Percentiles rank a stretch among this genome's conserved stretches.
phyloP scores from a whole-genome alignment of 108 stramenopile genomes.

The Fragilaria crotonensis region DNA sequence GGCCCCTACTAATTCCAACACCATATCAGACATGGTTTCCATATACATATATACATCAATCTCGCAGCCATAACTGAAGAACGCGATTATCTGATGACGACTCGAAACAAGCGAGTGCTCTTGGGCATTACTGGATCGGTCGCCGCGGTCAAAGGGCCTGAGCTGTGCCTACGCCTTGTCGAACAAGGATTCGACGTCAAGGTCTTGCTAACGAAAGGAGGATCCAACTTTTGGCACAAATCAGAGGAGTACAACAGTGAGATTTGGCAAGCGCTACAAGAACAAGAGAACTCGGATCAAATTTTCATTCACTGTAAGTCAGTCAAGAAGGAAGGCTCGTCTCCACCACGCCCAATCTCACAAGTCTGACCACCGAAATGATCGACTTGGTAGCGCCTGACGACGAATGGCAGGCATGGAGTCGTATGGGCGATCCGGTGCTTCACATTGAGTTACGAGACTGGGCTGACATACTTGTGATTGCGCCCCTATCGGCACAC shows the following conservation, averaged over 20 bases:
- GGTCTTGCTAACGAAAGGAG: conserved; percentile 62
- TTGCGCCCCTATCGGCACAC: conserved; percentile 84
- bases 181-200: conserved; percentile 32
- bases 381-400: conserved; percentile 37
- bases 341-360: too few relatives aligned
- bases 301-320: neutral
- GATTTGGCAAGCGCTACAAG: conserved; percentile 42
- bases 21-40: too few relatives aligned
- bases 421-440: conserved; percentile 67
- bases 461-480: conserved; percentile 79
- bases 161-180: conserved; percentile 61
- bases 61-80: too few relatives aligned
- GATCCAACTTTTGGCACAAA: conserved; percentile 65
- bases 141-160: conserved; percentile 83
- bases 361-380: too few relatives aligned
- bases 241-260: conserved; percentile 47
- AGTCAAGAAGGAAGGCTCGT: too few relatives aligned
- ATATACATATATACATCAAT: too few relatives aligned
- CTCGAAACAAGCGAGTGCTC: conserved; percentile 23
- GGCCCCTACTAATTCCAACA: too few relatives aligned
- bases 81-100: too few relatives aligned
- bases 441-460: conserved; percentile 87
- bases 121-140: conserved; percentile 83
- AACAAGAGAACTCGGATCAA: neutral
- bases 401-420: conserved; percentile 80